Conservation (phyloP, 164 flowering plant genomes). For the Vitis labrusca region DNA sequence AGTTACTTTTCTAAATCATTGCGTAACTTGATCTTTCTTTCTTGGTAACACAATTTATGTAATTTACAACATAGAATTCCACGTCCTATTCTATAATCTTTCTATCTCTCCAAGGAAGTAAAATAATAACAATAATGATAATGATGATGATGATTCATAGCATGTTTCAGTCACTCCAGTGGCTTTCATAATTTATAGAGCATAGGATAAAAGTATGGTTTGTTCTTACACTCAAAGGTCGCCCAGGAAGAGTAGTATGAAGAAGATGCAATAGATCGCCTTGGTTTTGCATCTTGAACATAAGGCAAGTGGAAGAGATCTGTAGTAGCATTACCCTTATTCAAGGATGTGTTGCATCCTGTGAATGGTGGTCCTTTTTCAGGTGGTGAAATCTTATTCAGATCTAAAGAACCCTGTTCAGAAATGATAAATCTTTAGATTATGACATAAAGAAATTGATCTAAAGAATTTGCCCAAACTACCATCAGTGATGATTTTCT, state of each 20-base stretch:
- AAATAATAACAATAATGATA: too few relatives aligned
- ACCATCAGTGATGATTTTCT: too few relatives aligned
- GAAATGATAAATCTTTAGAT: background rate
- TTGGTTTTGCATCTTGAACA: conserved; percentile 2
- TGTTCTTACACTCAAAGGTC: conserved; percentile 38
- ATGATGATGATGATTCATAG: too few relatives aligned
- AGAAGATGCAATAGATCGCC: conserved; percentile 7
- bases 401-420: conserved; percentile 26
- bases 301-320: conserved; percentile 14
- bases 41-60: too few relatives aligned
- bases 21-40: too few relatives aligned
- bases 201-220: background rate
- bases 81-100: too few relatives aligned
- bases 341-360: conserved; percentile 2
- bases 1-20: too few relatives aligned
- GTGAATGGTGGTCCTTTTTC: background rate
- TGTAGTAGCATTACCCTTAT: conserved; percentile 4
- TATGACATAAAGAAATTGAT: background rate
- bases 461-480: background rate
- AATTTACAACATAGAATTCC: too few relatives aligned
- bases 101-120: too few relatives aligned
- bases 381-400: conserved; percentile 11
- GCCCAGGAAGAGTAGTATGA: conserved; percentile 21
- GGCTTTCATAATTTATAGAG: too few relatives aligned
- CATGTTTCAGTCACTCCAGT: too few relatives aligned